Percentiles rank a stretch among this genome's conserved stretches.
Conservation (phyloP, 257 asterid species). For the Mentha longifolia region DNA sequence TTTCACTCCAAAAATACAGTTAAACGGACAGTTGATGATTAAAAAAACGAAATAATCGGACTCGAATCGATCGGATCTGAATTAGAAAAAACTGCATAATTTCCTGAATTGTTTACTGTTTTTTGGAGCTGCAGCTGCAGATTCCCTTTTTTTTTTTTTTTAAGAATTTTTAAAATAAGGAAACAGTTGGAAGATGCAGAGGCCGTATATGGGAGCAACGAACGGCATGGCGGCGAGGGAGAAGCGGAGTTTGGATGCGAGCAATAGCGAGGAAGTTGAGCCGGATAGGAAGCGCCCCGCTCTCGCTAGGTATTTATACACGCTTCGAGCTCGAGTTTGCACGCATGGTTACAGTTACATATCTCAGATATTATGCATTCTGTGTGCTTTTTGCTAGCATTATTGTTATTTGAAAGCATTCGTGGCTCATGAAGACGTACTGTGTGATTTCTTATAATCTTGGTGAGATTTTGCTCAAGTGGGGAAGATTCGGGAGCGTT, state of each 20-base stretch:
- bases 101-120: constrained; percentile 36
- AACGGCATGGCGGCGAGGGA: constrained; percentile 74
- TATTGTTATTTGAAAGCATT: background rate
- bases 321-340: constrained; percentile 2
- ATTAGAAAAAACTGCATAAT: constrained; percentile 6
- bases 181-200: constrained; percentile 54
- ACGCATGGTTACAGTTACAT: background rate
- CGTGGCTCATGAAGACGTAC: constrained; percentile 18
- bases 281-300: constrained; percentile 96
- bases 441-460: background rate
- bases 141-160: background rate
- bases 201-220: constrained; percentile 60
- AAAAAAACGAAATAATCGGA: background rate
- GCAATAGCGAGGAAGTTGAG: constrained; percentile 65
- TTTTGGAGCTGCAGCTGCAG: constrained; percentile 25
- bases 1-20: constrained; percentile 21
- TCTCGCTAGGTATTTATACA: constrained; percentile 76
- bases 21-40: constrained; percentile 24
- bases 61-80: constrained; percentile 65
- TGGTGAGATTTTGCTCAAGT: constrained; percentile 20
- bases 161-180: background rate
- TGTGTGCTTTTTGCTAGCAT: constrained; percentile 8
- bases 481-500: constrained; percentile 30
- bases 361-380: background rate
- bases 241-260: constrained; percentile 76